These are phyloP conservation scores for Botrytis porri DNA, from an alignment of 2,329 filamentous ascomycete species.

Conservation along the genomic window DNA sequence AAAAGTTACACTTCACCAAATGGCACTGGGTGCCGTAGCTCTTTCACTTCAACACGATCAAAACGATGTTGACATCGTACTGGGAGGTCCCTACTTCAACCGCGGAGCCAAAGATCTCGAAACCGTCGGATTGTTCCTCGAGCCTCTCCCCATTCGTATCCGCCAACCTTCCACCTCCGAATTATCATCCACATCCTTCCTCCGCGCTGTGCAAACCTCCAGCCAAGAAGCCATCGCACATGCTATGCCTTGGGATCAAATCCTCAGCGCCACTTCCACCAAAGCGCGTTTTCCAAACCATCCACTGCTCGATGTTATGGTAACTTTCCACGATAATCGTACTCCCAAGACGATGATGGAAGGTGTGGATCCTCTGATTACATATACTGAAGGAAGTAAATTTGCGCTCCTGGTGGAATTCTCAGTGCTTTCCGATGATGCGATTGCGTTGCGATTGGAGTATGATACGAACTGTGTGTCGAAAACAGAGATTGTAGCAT, in stretches of 20 bases:
- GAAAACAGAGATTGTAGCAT: neutral
- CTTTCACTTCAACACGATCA: constrained; percentile 3
- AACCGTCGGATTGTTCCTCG: constrained; percentile 25
- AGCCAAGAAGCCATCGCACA: constrained; percentile 35
- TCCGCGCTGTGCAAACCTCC: constrained; percentile 25
- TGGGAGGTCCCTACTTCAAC: constrained; percentile 37
- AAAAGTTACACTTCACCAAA: constrained; percentile 21
- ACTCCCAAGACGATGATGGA: neutral
- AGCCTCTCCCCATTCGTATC: constrained; percentile 16
- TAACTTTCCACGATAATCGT: constrained; percentile 29
- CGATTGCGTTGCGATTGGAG: constrained; percentile 1
- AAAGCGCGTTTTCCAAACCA: constrained; percentile 23
- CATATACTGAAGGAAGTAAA: constrained; percentile 13
- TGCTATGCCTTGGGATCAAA: constrained; percentile 36
- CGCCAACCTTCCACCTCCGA: neutral
- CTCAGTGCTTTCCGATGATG: neutral
- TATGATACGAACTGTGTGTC: constrained; percentile 6
- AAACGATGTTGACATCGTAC: constrained; percentile 27
- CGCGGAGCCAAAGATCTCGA: constrained; percentile 31
- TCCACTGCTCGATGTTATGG: constrained; percentile 32
- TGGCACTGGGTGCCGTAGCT: constrained; percentile 20
- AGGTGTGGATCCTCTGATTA: neutral
- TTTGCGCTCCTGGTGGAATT: constrained; percentile 9
- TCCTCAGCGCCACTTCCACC: constrained; percentile 30
- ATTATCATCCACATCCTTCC: neutral